phyloP scores from a whole-genome alignment of 73 alveolate species.

The Paramecium sexaurelia region DNA sequence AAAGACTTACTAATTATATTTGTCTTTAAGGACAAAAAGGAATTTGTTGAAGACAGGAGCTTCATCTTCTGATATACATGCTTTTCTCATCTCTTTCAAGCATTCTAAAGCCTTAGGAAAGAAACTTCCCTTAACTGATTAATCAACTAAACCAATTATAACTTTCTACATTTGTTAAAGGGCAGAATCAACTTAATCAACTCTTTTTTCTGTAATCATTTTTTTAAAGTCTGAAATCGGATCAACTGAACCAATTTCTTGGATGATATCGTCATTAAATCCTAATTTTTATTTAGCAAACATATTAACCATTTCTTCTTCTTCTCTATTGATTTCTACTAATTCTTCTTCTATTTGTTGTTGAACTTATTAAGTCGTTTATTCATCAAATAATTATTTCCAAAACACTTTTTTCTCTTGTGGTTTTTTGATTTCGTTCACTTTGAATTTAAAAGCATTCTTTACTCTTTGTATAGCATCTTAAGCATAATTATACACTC shows the following conservation, averaged over 20 bases:
- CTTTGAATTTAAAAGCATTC: slow-evolving; percentile 86
- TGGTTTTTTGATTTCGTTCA: slow-evolving; percentile 78
- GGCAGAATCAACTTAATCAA: slow-evolving; percentile 92
- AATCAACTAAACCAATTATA: slow-evolving; percentile 74
- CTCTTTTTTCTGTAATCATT: slow-evolving; percentile 93
- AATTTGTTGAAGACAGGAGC: slow-evolving; percentile 84
- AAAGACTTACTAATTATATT: slow-evolving; percentile 67
- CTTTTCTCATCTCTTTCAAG: slow-evolving; percentile 86
- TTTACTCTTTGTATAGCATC: slow-evolving; percentile 76
- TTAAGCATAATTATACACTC: slow-evolving; percentile 76
- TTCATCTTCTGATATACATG: slow-evolving; percentile 93
- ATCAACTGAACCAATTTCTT: slow-evolving; percentile 80
- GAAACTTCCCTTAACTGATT: slow-evolving; percentile 85
- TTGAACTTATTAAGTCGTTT: slow-evolving; percentile 72
- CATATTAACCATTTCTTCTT: slow-evolving; percentile 71
- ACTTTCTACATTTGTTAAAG: slow-evolving; percentile 86
- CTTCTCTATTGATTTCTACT: slow-evolving; percentile 78
- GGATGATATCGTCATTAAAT: slow-evolving; percentile 66
- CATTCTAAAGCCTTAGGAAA: slow-evolving; percentile 94
- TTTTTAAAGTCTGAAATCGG: slow-evolving; percentile 95
- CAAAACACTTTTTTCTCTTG: slow-evolving; percentile 83
- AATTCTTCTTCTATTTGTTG: slow-evolving; percentile 74
- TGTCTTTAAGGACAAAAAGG: slow-evolving; percentile 69
- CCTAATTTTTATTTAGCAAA: slow-evolving; percentile 49
- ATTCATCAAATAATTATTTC: slow-evolving; percentile 79